Conservation (phyloP, 2,329 filamentous ascomycete genomes). For the Cytospora leucostoma region DNA sequence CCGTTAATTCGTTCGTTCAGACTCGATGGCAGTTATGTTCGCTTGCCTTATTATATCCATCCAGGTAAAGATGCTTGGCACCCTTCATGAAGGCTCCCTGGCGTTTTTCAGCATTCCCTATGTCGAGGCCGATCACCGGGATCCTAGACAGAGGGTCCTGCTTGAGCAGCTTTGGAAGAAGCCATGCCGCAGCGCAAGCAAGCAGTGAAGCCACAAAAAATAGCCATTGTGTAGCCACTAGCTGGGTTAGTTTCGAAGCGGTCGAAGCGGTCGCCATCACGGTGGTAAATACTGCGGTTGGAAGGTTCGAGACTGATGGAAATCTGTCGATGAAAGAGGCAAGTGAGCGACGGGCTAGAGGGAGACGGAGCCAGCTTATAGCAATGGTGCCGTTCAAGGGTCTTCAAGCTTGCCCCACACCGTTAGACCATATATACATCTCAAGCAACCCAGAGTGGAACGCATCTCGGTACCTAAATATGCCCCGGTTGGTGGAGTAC, state of each 20-base stretch:
- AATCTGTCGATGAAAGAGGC: not conserved
- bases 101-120: constrained; percentile 34
- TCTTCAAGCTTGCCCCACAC: not conserved
- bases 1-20: not conserved
- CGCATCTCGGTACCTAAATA: not conserved
- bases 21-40: not conserved
- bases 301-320: not conserved
- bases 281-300: not conserved
- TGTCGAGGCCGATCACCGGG: constrained; percentile 34
- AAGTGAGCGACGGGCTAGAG: not conserved
- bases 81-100: constrained; percentile 32
- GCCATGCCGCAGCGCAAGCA: constrained; percentile 18
- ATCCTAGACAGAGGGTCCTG: constrained; percentile 30
- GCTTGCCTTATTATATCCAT: constrained; percentile 36
- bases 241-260: constrained; percentile 3
- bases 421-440: not conserved
- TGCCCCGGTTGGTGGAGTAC: not conserved
- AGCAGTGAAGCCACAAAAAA: constrained; percentile 17
- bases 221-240: constrained; percentile 18
- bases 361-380: not conserved
- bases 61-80: constrained; percentile 33
- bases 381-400: not conserved
- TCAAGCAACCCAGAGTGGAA: not conserved
- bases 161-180: constrained; percentile 20
- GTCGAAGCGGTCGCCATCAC: constrained; percentile 13